phyloP scores from a whole-genome alignment of 1,139 yeast species.

The Zhuliangozyma parablackwelliae region DNA sequence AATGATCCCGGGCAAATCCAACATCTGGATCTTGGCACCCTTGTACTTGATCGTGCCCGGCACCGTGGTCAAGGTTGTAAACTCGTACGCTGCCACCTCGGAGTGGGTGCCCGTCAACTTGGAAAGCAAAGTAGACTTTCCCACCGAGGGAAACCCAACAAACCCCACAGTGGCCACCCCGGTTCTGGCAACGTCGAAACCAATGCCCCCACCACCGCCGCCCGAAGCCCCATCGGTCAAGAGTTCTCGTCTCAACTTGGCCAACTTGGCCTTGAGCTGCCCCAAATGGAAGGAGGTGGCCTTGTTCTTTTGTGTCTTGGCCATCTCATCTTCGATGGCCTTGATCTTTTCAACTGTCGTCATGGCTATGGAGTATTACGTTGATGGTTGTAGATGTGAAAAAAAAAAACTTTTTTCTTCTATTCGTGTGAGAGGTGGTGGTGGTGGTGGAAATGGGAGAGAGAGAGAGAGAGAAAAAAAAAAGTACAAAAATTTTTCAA shows the following conservation, averaged over 20 bases:
- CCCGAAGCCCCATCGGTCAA: conserved; percentile 72
- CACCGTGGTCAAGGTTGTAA: conserved; percentile 94
- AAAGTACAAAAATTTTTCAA: conserved; percentile 1
- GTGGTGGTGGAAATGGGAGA: background rate
- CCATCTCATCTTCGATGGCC: conserved; percentile 94
- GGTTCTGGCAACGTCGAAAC: conserved; percentile 96
- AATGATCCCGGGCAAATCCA: conserved; percentile 97
- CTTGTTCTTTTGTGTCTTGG: conserved; percentile 92
- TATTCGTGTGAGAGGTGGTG: background rate
- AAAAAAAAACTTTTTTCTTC: background rate
- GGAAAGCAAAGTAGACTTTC: conserved; percentile 81
- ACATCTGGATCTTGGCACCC: conserved; percentile 97
- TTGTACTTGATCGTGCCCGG: conserved; percentile 94
- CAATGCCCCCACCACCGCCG: conserved; percentile 80
- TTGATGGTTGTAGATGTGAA: background rate
- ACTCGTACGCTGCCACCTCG: conserved; percentile 96
- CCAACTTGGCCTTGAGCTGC: conserved; percentile 91
- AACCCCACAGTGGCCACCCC: conserved; percentile 97
- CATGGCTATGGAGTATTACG: conserved; percentile 25
- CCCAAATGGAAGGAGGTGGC: conserved; percentile 96
- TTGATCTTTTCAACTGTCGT: conserved; percentile 88
- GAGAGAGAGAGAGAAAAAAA: conserved; percentile 1
- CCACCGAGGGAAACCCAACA: conserved; percentile 98
- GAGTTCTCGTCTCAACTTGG: conserved; percentile 88
- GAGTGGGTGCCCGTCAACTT: conserved; percentile 93